Evolutionary conservation across 306 rosid genomes (phyloP).

Genomic region (Prinsepia uniflora): DNA sequence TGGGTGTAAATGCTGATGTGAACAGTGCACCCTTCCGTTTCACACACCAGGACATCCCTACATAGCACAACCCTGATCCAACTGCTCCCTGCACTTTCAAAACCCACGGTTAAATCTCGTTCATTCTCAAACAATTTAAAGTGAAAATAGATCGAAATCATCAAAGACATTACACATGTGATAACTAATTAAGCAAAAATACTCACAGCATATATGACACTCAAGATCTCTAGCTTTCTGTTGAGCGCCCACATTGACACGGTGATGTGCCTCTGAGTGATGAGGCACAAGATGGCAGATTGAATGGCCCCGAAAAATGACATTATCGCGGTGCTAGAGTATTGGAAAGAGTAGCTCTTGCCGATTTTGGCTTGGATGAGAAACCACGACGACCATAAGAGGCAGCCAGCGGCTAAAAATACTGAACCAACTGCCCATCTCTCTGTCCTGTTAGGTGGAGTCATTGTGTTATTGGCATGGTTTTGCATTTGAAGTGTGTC

Average conservation of each 20-base stretch:
- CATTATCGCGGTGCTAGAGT: constrained; percentile 75
- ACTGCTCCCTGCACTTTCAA: constrained; percentile 58
- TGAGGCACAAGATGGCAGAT: constrained; percentile 49
- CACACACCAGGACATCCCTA: constrained; percentile 94
- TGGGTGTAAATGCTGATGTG: constrained; percentile 75
- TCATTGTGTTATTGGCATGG: background rate
- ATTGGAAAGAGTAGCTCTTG: constrained; percentile 60
- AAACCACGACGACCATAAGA: constrained; percentile 91
- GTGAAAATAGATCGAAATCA: background rate
- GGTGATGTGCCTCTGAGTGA: constrained; percentile 39
- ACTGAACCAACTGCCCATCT: constrained; percentile 64
- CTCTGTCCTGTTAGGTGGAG: constrained; percentile 26
- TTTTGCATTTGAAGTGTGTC: constrained; percentile 4
- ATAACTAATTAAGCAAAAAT: background rate
- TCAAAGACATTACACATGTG: background rate
- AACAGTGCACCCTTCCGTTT: constrained; percentile 79
- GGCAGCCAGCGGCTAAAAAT: constrained; percentile 46
- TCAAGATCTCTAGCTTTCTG: constrained; percentile 54
- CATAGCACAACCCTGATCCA: constrained; percentile 89
- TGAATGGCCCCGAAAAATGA: constrained; percentile 68
- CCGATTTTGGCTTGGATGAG: constrained; percentile 71
- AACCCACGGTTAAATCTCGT: background rate
- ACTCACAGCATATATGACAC: constrained; percentile 67
- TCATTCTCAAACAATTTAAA: background rate
- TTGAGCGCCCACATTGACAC: constrained; percentile 56